A percentile compares a stretch with the other conserved stretches of the same genome.
Evolutionary conservation across 1,284 basidiomycete genomes (phyloP).

Genomic region (Cutaneotrichosporon spelunceum): DNA sequence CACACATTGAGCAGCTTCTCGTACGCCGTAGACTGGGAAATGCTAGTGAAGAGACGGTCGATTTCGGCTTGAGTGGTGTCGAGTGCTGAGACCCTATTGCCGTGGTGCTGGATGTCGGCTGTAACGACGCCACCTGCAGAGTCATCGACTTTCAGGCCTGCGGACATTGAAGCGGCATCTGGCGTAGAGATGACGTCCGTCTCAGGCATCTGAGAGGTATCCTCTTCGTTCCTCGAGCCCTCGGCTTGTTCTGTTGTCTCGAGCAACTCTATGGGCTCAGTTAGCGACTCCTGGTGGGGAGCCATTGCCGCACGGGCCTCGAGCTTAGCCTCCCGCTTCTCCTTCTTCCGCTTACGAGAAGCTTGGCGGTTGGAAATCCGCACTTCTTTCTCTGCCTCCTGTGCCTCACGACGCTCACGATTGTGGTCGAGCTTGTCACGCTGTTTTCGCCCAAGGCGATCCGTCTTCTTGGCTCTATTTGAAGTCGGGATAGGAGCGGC

Average conservation of each 20-base stretch:
- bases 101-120: too few species aligned
- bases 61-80: neutral
- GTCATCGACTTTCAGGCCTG: too few species aligned
- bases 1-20: neutral
- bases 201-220: neutral
- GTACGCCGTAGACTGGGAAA: neutral
- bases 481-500: neutral
- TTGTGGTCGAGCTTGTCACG: neutral
- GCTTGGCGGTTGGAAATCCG: neutral
- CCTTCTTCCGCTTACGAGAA: neutral
- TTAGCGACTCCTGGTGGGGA: neutral
- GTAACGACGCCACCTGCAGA: too few species aligned
- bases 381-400: neutral
- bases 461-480: neutral
- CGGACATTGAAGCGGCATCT: neutral
- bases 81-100: neutral
- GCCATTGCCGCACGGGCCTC: neutral
- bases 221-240: too few species aligned
- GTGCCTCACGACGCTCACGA: neutral
- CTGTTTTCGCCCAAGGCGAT: neutral
- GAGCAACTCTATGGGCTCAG: neutral
- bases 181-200: neutral
- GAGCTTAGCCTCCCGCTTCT: neutral
- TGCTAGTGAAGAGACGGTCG: neutral
- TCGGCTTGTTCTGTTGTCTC: neutral